Evolutionary conservation across 2,329 filamentous ascomycete genomes (phyloP).

Genomic region (Stachybotrys elegans): DNA sequence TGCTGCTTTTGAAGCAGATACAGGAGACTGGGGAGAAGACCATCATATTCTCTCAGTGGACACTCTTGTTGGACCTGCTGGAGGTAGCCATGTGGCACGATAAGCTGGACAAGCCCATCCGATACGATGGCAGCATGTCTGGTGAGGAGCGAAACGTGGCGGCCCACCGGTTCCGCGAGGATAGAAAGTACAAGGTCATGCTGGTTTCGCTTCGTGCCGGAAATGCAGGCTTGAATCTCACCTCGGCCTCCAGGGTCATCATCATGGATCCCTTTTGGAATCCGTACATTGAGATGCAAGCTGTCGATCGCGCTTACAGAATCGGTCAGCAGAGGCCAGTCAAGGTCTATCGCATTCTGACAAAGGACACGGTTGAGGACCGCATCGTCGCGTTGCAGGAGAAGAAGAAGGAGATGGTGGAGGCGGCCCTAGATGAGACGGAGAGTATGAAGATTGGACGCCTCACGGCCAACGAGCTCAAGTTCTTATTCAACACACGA

Average conservation of each 20-base stretch:
- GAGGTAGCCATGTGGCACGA: constrained; percentile 66
- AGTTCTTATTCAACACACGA: constrained; percentile 55
- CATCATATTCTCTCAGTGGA: constrained; percentile 77
- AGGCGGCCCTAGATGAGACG: constrained; percentile 73
- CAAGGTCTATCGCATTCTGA: constrained; percentile 73
- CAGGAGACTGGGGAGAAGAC: constrained; percentile 60
- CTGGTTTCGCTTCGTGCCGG: constrained; percentile 79
- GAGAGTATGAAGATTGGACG: constrained; percentile 62
- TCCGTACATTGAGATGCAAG: constrained; percentile 87
- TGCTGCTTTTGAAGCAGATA: constrained; percentile 67
- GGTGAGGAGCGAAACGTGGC: constrained; percentile 63
- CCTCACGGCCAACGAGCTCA: constrained; percentile 61
- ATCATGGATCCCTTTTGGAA: constrained; percentile 95
- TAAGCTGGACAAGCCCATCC: constrained; percentile 55
- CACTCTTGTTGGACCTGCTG: constrained; percentile 66
- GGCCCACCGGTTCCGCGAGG: constrained; percentile 59
- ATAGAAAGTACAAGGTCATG: constrained; percentile 65
- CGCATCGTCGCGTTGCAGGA: constrained; percentile 76
- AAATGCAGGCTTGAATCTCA: constrained; percentile 80
- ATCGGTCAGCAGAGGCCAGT: constrained; percentile 76
- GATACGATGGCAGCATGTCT: constrained; percentile 79
- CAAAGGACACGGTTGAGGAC: constrained; percentile 78
- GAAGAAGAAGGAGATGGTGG: constrained; percentile 71
- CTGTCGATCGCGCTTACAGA: constrained; percentile 82
- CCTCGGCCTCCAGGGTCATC: constrained; percentile 77